These are phyloP conservation scores for Plantago major DNA, from an alignment of 257 asterid genomes.

Conservation along the genomic window DNA sequence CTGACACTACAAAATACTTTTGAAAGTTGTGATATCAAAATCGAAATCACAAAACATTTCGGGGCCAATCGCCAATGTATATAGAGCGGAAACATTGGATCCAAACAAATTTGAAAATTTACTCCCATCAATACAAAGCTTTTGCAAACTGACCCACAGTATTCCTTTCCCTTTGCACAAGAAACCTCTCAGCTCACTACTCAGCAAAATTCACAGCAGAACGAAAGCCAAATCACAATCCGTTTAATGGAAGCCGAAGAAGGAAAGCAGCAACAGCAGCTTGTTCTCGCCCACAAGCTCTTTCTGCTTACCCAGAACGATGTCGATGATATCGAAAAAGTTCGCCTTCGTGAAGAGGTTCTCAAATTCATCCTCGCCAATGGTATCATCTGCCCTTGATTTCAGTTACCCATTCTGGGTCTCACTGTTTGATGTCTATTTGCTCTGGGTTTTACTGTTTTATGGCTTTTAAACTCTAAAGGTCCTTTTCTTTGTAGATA, in stretches of 20 bases:
- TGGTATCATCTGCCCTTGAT: slow-evolving; percentile 42
- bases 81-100: too few species aligned
- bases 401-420: neutral
- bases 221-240: too few species aligned
- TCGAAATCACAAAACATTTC: too few species aligned
- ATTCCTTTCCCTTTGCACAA: slow-evolving; percentile 26
- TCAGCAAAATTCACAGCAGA: neutral
- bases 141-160: too few species aligned
- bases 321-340: slow-evolving; percentile 84
- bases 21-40: too few species aligned
- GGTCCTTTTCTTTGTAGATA: slow-evolving; percentile 34
- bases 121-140: too few species aligned
- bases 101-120: too few species aligned
- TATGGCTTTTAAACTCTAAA: too few species aligned
- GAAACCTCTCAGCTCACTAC: slow-evolving; percentile 18
- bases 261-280: slow-evolving; percentile 78
- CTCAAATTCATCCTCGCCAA: slow-evolving; percentile 54
- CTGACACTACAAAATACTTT: too few species aligned
- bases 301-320: slow-evolving; percentile 69
- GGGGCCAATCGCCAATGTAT: too few species aligned
- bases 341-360: slow-evolving; percentile 90
- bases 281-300: slow-evolving; percentile 69
- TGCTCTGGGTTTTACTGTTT: too few species aligned
- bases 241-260: slow-evolving; percentile 88
- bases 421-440: too few species aligned